A percentile compares a stretch with the other conserved stretches of the same genome.
phyloP scores from a whole-genome alignment of 2,329 filamentous ascomycete species.

The Metarhizium sp. region DNA sequence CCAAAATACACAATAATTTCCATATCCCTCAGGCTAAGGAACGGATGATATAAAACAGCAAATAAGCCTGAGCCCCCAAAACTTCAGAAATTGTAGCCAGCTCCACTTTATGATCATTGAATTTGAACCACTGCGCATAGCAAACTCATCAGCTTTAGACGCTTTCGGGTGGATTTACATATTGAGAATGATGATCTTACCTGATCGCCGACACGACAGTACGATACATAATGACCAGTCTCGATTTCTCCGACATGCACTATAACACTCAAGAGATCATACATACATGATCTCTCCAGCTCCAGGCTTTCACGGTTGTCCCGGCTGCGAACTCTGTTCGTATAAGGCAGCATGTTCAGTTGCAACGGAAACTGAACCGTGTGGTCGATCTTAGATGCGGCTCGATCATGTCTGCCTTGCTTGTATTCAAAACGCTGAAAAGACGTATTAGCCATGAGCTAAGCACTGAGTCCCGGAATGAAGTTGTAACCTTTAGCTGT shows the following conservation, averaged over 20 bases:
- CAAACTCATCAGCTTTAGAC: neutral
- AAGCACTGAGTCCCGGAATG: neutral
- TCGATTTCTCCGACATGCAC: conserved; percentile 92
- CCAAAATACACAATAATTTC: neutral
- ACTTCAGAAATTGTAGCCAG: conserved; percentile 78
- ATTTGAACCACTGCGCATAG: conserved; percentile 70
- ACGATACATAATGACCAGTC: conserved; percentile 87
- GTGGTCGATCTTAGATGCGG: conserved; percentile 79
- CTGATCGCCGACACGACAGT: conserved; percentile 71
- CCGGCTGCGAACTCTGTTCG: conserved; percentile 50
- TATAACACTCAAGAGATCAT: conserved; percentile 82
- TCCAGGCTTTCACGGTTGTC: conserved; percentile 46
- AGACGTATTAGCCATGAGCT: neutral
- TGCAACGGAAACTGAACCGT: conserved; percentile 77
- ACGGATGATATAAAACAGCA: conserved; percentile 76
- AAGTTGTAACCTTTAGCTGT: conserved; percentile 66
- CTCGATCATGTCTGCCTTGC: conserved; percentile 52
- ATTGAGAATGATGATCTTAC: conserved; percentile 13
- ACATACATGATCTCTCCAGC: conserved; percentile 59
- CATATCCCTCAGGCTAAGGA: conserved; percentile 33
- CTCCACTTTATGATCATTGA: conserved; percentile 91
- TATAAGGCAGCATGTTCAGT: conserved; percentile 87
- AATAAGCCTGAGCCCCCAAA: conserved; percentile 74
- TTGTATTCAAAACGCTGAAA: conserved; percentile 62
- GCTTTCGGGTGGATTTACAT: conserved; percentile 6